Base-by-base conservation (phyloP, 768 basidiomycete species). In the Agaricus subrufescens region DNA sequence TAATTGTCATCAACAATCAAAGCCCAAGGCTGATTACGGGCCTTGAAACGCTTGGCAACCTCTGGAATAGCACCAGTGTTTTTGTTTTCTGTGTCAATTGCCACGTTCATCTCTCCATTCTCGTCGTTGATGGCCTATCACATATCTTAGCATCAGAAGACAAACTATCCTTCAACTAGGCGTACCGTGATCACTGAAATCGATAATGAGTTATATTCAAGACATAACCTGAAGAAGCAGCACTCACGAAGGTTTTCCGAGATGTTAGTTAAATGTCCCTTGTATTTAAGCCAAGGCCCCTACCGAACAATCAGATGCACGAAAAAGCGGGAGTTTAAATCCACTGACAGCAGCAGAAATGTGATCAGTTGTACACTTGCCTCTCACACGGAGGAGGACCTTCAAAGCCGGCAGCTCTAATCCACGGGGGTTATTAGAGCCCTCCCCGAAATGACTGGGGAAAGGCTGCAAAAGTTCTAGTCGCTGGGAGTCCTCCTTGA, bases 351-450 rank as follows among this genome's bases (percentile, higher is more conserved):
- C 97, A 39, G 97, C 97, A 34, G 91, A 94, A 56, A 98, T 99
- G 67, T 98, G 97, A 66, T 99, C 97, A 15, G 97, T 99, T 11
- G 97, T 99, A 70, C 97, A 99, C 73, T 99, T 98, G n/a, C 97
- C 97, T 61, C 91, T 77, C 6, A 98, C 92, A 30, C 94, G 76
- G 81, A 98, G 84, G 49, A 99, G 70, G 50, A 96, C 91, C 63
- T 84, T 91, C 68, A 98, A 73, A 25, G 81, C 63, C 8, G 93
- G 88, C 14, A 98, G 76, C 73, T 99, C 97, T 38, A 86, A 69
- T 12, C 78, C 81, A 55, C 80, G 72, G 14, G 71, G 58, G 62
- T 81, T 82, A 4, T 71, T 67, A 31, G 69, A 67, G 29, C 66
- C 71, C 46, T 71, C 64, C 14, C 75, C 78, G 66, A 98, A 97